Conservation (phyloP, 2,329 filamentous ascomycete genomes). For the Aspergillus amoenus region DNA sequence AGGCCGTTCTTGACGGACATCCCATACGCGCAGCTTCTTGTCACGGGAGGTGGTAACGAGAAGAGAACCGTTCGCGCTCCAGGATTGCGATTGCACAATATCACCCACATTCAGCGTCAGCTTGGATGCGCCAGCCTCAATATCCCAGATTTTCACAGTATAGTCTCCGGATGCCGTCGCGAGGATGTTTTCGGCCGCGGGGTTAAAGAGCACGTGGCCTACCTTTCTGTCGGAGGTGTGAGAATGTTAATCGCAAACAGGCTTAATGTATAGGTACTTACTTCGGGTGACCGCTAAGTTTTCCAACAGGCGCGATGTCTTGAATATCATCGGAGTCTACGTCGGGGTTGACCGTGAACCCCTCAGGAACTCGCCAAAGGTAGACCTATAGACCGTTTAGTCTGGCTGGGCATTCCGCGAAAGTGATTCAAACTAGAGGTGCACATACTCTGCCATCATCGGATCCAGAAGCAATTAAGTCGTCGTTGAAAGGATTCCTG, state of each 20-base stretch:
- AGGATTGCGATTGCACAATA: conserved; percentile 92
- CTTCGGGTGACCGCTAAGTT: conserved; percentile 84
- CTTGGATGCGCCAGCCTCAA: conserved; percentile 72
- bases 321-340: conserved; percentile 70
- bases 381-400: conserved; percentile 60
- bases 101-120: conserved; percentile 82
- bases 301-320: conserved; percentile 77
- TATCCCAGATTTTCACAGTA: conserved; percentile 94
- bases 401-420: neutral
- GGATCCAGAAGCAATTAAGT: conserved; percentile 85
- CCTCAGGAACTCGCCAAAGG: conserved; percentile 89
- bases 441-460: conserved; percentile 79
- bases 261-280: conserved; percentile 40
- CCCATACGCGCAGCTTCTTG: conserved; percentile 98
- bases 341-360: conserved; percentile 81
- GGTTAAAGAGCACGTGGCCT: conserved; percentile 97
- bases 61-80: conserved; percentile 85
- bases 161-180: conserved; percentile 94
- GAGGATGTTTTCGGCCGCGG: conserved; percentile 90
- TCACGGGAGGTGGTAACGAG: conserved; percentile 92
- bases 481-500: conserved; percentile 96
- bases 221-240: conserved; percentile 68
- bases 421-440: neutral
- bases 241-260: conserved; percentile 8
- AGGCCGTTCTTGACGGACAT: conserved; percentile 87